Evolutionary conservation across 306 rosid species (phyloP).

Genomic region (Vigna radiata): DNA sequence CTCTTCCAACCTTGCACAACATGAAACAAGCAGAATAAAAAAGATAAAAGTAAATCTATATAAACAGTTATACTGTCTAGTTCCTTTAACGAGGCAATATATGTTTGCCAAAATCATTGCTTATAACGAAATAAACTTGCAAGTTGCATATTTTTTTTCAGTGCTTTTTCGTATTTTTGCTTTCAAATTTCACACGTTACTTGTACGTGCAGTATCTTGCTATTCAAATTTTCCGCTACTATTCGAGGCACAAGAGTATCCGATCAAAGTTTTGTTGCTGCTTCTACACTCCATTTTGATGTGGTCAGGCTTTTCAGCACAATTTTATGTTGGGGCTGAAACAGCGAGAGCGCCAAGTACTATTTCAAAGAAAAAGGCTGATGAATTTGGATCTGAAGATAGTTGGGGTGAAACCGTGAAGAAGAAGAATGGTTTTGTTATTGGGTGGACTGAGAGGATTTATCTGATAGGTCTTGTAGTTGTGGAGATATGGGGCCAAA

Average conservation of each 20-base stretch:
- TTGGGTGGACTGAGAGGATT: constrained; percentile 59
- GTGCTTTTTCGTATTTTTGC: neutral
- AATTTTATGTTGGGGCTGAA: constrained; percentile 50
- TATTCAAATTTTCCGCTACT: constrained; percentile 84
- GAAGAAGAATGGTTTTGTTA: constrained; percentile 46
- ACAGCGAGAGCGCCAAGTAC: constrained; percentile 37
- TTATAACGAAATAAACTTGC: constrained; percentile 37
- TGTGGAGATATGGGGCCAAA: constrained; percentile 83
- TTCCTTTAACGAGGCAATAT: neutral
- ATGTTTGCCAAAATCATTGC: constrained; percentile 7
- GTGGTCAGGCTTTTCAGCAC: constrained; percentile 83
- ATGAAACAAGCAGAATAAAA: neutral
- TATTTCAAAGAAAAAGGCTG: constrained; percentile 41
- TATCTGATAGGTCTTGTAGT: constrained; percentile 71
- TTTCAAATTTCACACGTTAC: constrained; percentile 38
- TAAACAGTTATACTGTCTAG: constrained; percentile 2
- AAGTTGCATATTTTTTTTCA: neutral
- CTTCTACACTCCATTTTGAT: constrained; percentile 69
- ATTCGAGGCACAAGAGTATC: constrained; percentile 84
- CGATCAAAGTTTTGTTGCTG: constrained; percentile 74
- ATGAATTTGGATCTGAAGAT: constrained; percentile 36
- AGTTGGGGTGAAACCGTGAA: constrained; percentile 21
- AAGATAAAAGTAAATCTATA: neutral
- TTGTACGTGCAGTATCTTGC: constrained; percentile 75
- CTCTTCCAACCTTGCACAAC: constrained; percentile 6